These are phyloP conservation scores for Mycena galopus DNA, from an alignment of 768 basidiomycete genomes.

Conservation along the genomic window DNA sequence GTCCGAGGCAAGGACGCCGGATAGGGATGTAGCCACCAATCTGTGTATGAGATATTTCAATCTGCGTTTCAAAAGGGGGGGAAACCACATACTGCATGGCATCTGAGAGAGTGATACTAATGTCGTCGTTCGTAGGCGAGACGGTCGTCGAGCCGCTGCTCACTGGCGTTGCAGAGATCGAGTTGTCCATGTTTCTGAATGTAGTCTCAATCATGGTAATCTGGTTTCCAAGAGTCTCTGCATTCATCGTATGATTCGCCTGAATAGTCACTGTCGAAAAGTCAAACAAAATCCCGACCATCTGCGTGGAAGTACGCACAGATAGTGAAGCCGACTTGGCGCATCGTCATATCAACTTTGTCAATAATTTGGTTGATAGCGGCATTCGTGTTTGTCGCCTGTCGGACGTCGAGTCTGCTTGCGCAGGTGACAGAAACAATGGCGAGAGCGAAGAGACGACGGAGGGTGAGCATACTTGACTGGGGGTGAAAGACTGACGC, in stretches of 20 bases:
- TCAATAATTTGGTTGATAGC: slow-evolving; percentile 44
- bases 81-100: slow-evolving; percentile 44
- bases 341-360: slow-evolving; percentile 39
- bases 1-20: slow-evolving; percentile 41
- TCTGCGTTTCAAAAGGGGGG: background rate
- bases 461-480: slow-evolving; percentile 46
- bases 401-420: slow-evolving; percentile 44
- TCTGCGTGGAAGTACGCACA: slow-evolving; percentile 36
- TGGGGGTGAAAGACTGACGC: background rate
- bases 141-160: slow-evolving; percentile 49
- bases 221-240: slow-evolving; percentile 43
- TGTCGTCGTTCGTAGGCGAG: slow-evolving; percentile 50
- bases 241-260: slow-evolving; percentile 44
- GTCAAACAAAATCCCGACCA: background rate
- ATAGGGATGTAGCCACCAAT: slow-evolving; percentile 45
- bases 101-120: slow-evolving; percentile 48
- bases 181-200: slow-evolving; percentile 40
- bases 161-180: slow-evolving; percentile 41
- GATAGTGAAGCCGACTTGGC: slow-evolving; percentile 40
- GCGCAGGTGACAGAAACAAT: slow-evolving; percentile 44
- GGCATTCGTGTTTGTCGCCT: slow-evolving; percentile 49
- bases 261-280: slow-evolving; percentile 36
- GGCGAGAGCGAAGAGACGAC: slow-evolving; percentile 44
- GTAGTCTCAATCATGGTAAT: slow-evolving; percentile 42
- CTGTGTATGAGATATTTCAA: slow-evolving; percentile 25